Evolutionary conservation across 108 stramenopile species (phyloP), one percentile per base, ranked within the genome.

Genomic region (Chaetoceros tenuissimus): DNA sequence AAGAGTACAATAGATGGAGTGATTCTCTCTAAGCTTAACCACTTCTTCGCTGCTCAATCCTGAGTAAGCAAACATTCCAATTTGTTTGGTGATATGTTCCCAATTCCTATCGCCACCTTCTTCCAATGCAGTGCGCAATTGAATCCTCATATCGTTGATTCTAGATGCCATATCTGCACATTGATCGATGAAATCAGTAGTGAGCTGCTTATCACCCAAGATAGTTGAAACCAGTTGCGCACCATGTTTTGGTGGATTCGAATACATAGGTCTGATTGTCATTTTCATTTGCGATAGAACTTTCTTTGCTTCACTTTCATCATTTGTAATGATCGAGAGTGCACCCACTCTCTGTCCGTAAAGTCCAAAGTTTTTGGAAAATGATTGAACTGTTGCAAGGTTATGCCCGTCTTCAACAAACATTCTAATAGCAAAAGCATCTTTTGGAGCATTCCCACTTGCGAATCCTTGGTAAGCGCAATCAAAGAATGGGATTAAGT

Each of bases 301-400:
- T 46, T 94, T 77, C 56, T 79, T 85, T 49, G 92, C 94, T 80
- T 98, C 97, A 1, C 98, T 97, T 21, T 63, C 64, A 57, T 79
- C 62, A 26, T 62, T 66, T 23, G 88, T 91, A 31, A 98, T 97
- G 1, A 96, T 84, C 5, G 89, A 92, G 31, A 99, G 75, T 5
- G 95, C 79, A 20, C 99, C 99, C 20, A 97, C 77, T 48, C 99
- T 75, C 64, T 98, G 89, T 51, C 99, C 99, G 71, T 99, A 99
- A 28, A 99, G 82, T 19, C 99, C 99, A 67, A 99, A 99, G 81
- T 99, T 99, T 75, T 99, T 99, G 30, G 96, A 93, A 60, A 94
- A 99, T 64, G 85, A 88, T 78, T 99, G 99, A 13, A 90, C 88
- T 48, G 97, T 73, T n/a, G 84, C 74, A 48, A 98, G 64, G 40